Conservation (phyloP, 371 early-diverging fungal genomes). For the Mucor mucedo region DNA sequence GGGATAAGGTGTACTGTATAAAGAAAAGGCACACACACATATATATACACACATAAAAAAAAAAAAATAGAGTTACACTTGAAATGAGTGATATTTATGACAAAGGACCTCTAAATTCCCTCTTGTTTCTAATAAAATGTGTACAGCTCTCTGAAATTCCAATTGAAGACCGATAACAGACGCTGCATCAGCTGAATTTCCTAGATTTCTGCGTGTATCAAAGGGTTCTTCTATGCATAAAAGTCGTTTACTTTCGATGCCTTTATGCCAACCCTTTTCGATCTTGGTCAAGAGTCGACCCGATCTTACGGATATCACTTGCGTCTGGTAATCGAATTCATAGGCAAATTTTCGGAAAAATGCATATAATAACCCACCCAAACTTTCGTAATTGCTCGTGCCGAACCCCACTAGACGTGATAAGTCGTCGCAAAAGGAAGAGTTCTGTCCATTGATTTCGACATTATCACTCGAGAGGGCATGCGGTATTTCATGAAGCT, state of each 20-base stretch:
- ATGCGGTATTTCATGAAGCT: conserved; percentile 57
- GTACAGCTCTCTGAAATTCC: conserved; percentile 79
- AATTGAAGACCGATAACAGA: conserved; percentile 75
- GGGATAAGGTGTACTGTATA: no score
- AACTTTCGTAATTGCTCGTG: conserved; percentile 66
- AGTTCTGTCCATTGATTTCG: conserved; percentile 21
- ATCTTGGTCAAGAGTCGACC: conserved; percentile 76
- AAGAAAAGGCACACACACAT: no score
- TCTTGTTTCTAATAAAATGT: conserved; percentile 51
- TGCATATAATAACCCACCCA: conserved; percentile 81
- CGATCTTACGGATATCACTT: conserved; percentile 80
- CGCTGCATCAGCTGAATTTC: conserved; percentile 83
- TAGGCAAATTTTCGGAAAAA: conserved; percentile 84
- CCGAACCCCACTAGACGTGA: conserved; percentile 71
- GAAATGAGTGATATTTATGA: conserved; percentile 3
- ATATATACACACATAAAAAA: no score
- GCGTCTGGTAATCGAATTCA: conserved; percentile 81
- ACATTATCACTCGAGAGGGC: conserved; percentile 33
- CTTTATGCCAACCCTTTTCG: conserved; percentile 82
- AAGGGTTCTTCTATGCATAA: conserved; percentile 94
- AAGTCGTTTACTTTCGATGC: conserved; percentile 45
- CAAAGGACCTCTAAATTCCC: conserved; percentile 10
- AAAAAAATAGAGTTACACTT: neutral
- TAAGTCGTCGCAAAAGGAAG: conserved; percentile 76
- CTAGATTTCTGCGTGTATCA: conserved; percentile 81